These are phyloP conservation scores for Aspergillus sclerotioniger DNA, from an alignment of 495 filamentous ascomycete genomes.

Conservation along the genomic window DNA sequence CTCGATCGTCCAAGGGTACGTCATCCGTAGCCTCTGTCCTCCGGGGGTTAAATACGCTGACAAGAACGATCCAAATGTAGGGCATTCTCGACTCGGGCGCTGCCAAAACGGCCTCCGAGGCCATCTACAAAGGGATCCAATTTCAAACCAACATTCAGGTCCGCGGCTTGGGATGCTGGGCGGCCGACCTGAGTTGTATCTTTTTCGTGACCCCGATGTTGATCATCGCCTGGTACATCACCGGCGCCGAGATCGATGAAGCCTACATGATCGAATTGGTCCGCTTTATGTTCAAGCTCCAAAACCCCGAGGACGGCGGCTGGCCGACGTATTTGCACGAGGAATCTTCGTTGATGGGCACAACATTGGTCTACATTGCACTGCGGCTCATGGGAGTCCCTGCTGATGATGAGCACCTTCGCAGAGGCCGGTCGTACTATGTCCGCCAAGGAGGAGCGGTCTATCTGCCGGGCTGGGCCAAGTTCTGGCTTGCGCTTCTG, in stretches of 20 bases:
- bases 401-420: constrained; percentile 67
- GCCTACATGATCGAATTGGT: constrained; percentile 10
- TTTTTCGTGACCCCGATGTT: constrained; percentile 14
- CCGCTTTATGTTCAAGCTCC: constrained; percentile 7
- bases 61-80: background rate
- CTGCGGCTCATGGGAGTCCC: constrained; percentile 73
- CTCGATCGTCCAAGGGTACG: background rate
- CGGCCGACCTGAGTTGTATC: background rate
- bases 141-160: constrained; percentile 1
- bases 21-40: background rate
- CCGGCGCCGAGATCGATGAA: constrained; percentile 10
- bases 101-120: background rate
- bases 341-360: constrained; percentile 76
- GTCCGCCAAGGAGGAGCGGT: constrained; percentile 61
- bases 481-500: constrained; percentile 77
- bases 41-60: background rate
- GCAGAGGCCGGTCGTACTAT: constrained; percentile 69
- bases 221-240: constrained; percentile 16
- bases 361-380: constrained; percentile 69
- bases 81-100: constrained; percentile 4
- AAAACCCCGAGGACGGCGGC: constrained; percentile 69
- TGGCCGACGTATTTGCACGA: constrained; percentile 81
- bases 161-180: background rate
- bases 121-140: background rate
- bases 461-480: constrained; percentile 77